Base-by-base conservation (phyloP, 1,139 yeast genomes). In the Yamadazyma kanchanaburiensis region DNA sequence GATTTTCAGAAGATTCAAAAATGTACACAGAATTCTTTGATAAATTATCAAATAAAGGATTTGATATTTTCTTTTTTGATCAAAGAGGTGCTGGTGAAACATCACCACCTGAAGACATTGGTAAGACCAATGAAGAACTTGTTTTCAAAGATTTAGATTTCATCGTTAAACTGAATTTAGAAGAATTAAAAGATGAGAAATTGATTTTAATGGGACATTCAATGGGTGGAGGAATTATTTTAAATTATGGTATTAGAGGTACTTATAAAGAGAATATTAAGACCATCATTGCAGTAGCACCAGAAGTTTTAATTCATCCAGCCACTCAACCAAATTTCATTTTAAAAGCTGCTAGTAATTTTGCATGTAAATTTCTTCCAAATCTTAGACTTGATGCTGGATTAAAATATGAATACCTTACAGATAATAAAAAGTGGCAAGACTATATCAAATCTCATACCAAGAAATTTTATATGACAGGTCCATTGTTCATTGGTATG, bases 41-140 rank as follows among this genome's bases (percentile, higher is more conserved):
- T 40, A 58, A 63, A 5, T 54, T 87, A 30, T 65, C 80, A 2
- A 53, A 51, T 18, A 45, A 49, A 4, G 96, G 96, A 2, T 84
- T 75, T 52, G 94, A 85, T 44, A 71, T 80, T 3, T 80, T 81
- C 48, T 75, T 75, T 43, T 89, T 77, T 53, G 95, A 86, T 51
- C 96, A 87, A 58, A 73, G 96, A 44, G 97, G 97, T 1, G 80
- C 89, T 8, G 96, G 96, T 4, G 71, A 68, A 32, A 84, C 96
- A 0, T 74, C 82, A 1, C 74, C 75, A 0, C 76, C 77, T 12
- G 65, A 70, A 30, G 60, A 63, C 4, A 67, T 68, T 32, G 96
- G 96, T 7, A 52, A 60, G 30, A 80, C 94, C 4, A 70, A 80
- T 50, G 95, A 88, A 44, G 48, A 47, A 33, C 71, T 70, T 40